These are phyloP conservation scores for Beauveria pseudobassiana DNA, from an alignment of 2,329 filamentous ascomycete genomes.

Conservation along the genomic window DNA sequence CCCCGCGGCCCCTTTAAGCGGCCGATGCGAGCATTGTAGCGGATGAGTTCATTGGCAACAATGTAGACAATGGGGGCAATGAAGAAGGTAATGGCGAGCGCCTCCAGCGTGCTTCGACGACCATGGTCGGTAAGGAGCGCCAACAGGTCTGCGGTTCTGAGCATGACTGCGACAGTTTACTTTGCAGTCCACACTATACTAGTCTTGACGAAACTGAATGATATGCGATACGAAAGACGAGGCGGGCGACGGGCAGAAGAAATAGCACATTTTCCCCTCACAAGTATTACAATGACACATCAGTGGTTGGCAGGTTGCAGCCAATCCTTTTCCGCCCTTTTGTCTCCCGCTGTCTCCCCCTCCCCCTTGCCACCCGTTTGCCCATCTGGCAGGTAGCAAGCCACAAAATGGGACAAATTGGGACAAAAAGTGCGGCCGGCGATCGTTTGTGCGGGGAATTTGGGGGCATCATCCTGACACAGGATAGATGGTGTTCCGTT, in stretches of 20 bases:
- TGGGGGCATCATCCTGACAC: background rate
- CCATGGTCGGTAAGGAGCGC: background rate
- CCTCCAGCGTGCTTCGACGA: conserved; percentile 12
- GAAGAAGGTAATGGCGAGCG: conserved; percentile 18
- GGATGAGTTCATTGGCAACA: conserved; percentile 41
- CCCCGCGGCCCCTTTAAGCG: conserved; percentile 41
- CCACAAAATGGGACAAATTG: background rate
- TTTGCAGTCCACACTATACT: background rate
- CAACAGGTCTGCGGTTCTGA: background rate
- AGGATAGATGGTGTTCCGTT: too few species aligned
- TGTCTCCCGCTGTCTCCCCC: background rate
- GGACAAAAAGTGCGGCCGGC: too few species aligned
- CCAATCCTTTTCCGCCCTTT: background rate
- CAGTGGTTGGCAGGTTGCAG: background rate
- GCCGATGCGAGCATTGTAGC: conserved; percentile 34
- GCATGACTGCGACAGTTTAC: background rate
- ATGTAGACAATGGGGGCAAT: conserved; percentile 35
- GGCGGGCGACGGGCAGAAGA: background rate
- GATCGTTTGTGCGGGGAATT: background rate
- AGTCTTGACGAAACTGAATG: background rate
- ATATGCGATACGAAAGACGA: background rate
- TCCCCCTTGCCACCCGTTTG: background rate
- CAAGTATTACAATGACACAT: conserved; percentile 3
- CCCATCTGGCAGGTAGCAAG: background rate
- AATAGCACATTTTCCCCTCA: background rate